Conservation (phyloP, 345 rosid genomes). For the Populus nigra region DNA sequence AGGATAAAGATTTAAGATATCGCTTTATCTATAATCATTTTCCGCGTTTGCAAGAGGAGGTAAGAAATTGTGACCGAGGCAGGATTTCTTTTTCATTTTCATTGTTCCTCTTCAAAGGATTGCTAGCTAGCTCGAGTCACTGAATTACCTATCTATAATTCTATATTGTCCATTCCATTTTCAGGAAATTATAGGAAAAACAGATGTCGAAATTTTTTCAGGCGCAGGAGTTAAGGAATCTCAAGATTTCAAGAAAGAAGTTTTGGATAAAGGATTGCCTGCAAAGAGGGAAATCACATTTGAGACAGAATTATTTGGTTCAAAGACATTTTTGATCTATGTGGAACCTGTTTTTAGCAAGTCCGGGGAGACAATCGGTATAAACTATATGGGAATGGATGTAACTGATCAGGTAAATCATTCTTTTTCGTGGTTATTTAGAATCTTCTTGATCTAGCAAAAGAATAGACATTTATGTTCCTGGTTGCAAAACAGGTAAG, state of each 20-base stretch:
- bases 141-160: background rate
- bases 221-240: conserved; percentile 94
- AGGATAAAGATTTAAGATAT: conserved; percentile 86
- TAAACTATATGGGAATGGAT: conserved; percentile 98
- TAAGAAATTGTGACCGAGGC: conserved; percentile 32
- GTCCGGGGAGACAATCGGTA: conserved; percentile 78
- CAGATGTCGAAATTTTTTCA: conserved; percentile 80
- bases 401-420: conserved; percentile 80
- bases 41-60: conserved; percentile 80
- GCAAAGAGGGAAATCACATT: conserved; percentile 93
- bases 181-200: conserved; percentile 89
- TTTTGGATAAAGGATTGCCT: conserved; percentile 77
- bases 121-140: background rate
- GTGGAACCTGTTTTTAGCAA: conserved; percentile 93
- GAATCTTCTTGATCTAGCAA: background rate
- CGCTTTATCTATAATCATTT: conserved; percentile 92
- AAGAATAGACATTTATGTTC: conserved; percentile 16
- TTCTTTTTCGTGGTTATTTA: conserved; percentile 4
- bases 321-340: conserved; percentile 78
- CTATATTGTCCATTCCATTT: background rate
- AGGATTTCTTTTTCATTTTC: background rate
- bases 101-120: background rate
- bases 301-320: conserved; percentile 78
- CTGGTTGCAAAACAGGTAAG: conserved; percentile 45
- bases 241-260: conserved; percentile 91